Evolutionary conservation across 2,329 filamentous ascomycete species (phyloP), one percentile per base, ranked within the genome.

Genomic region (Hymenoscyphus repandus): DNA sequence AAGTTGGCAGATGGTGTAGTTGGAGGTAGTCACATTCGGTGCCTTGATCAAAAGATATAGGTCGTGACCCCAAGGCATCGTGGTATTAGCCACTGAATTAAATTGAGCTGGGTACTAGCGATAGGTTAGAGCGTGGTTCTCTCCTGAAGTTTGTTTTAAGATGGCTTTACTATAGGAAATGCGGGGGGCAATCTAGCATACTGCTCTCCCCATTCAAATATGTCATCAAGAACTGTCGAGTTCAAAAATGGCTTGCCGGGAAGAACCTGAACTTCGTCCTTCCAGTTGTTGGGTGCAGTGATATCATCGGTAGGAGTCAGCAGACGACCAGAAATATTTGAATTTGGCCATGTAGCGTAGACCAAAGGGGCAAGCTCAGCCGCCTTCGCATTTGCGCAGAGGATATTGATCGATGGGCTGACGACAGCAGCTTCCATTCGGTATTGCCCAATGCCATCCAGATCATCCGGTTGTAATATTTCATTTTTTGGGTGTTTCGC

Each of bases 1-100:
- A 12, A 91, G 65, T 38, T 83, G 74, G 62, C 88, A 93, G 0
- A 93, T 68, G 0, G 83, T 80, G 62, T 85, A 90, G 30, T 79
- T 72, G 1, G 69, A 62, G 0, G 60, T 64, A 6, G 66, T 64
- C 4, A 54, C 39, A 32, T 59, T 55, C 2, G 54, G 50, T 1
- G 69, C 62, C 13, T 83, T 82, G 1, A 75, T 80, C 1, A 93
- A 72, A 0, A 90, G 56, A 62, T 90, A 91, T 2, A 90, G 73
- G 46, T 82, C 74, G 12, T 13, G 13, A 5, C 36, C 36, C 1
- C 73, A 63, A 10, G 72, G 70, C 53, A 62, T 69, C 1, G 74
- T 74, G 1, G 69, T 69, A 60, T 87, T 86, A 38, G 77, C 69
- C 5, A 89, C 66, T 0, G 86, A 86, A 64, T 92, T 91, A 68